Evolutionary conservation across 176 grass and related monocot species (phyloP).

Genomic region (Pharus latifolius): DNA sequence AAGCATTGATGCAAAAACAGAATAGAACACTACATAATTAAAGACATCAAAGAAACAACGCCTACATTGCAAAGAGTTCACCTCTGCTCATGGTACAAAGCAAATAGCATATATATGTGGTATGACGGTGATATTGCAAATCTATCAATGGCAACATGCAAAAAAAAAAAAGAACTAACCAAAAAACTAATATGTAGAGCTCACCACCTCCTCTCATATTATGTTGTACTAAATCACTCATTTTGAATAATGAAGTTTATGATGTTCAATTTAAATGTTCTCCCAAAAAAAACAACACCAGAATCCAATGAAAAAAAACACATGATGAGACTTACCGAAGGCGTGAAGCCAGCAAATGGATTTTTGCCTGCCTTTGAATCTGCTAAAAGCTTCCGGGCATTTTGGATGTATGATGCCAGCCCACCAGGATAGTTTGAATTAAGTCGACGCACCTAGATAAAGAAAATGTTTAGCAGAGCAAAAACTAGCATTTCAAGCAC

Average conservation of each 20-base stretch:
- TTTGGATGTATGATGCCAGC: conserved; percentile 62
- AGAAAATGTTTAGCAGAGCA: neutral
- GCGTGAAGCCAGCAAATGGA: conserved; percentile 83
- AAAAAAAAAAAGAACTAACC: neutral
- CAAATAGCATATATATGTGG: neutral
- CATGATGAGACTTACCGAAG: conserved; percentile 55
- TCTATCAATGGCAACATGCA: neutral
- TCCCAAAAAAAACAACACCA: neutral
- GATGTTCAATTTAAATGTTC: neutral
- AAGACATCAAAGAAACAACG: neutral
- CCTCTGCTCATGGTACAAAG: neutral
- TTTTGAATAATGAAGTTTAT: neutral
- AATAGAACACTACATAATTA: neutral
- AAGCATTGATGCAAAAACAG: neutral
- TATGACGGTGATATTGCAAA: neutral
- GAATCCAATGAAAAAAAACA: neutral
- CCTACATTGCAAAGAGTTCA: neutral
- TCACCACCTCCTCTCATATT: neutral
- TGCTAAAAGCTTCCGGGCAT: conserved; percentile 76
- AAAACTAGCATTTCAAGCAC: neutral
- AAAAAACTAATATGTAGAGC: neutral
- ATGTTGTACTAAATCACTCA: neutral
- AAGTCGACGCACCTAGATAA: conserved; percentile 42
- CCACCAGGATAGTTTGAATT: conserved; percentile 93
- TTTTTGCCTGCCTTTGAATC: conserved; percentile 90